These are phyloP conservation scores for Astrothelium macrocarpum DNA, from an alignment of 495 filamentous ascomycete genomes.

Conservation along the genomic window DNA sequence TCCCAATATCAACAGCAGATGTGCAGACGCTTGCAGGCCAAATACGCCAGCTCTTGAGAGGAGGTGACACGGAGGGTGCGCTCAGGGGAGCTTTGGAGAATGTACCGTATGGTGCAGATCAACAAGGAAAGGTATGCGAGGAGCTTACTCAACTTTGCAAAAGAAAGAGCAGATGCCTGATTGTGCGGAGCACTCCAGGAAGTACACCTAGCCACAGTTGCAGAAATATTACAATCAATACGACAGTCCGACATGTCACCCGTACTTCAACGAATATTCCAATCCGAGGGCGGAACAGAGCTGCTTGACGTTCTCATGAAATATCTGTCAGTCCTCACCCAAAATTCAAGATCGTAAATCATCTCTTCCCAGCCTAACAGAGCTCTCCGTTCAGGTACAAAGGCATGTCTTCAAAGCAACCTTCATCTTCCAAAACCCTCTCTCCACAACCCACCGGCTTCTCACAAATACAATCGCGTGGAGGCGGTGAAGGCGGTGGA, in stretches of 20 bases:
- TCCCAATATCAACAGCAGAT: constrained; percentile 57
- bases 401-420: constrained; percentile 52
- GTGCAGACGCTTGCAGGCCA: constrained; percentile 63
- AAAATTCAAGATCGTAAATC: background rate
- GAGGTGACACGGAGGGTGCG: constrained; percentile 77
- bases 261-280: constrained; percentile 66
- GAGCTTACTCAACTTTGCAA: background rate
- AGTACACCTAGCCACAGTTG: constrained; percentile 66
- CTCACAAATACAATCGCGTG: constrained; percentile 64
- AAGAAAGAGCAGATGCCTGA: constrained; percentile 10
- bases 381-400: constrained; percentile 51
- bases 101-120: constrained; percentile 60
- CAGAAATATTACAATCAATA: constrained; percentile 82
- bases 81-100: constrained; percentile 69
- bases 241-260: constrained; percentile 84
- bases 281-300: constrained; percentile 60
- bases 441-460: constrained; percentile 81
- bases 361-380: background rate
- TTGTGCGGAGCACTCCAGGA: constrained; percentile 41
- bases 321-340: constrained; percentile 46
- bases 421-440: constrained; percentile 28
- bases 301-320: constrained; percentile 65
- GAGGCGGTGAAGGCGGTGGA: constrained; percentile 65
- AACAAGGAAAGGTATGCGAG: constrained; percentile 56
- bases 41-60: constrained; percentile 74